A percentile compares a stretch with the other conserved stretches of the same genome.
phyloP scores from a whole-genome alignment of 148 eudicot genomes.

The Silene latifolia region DNA sequence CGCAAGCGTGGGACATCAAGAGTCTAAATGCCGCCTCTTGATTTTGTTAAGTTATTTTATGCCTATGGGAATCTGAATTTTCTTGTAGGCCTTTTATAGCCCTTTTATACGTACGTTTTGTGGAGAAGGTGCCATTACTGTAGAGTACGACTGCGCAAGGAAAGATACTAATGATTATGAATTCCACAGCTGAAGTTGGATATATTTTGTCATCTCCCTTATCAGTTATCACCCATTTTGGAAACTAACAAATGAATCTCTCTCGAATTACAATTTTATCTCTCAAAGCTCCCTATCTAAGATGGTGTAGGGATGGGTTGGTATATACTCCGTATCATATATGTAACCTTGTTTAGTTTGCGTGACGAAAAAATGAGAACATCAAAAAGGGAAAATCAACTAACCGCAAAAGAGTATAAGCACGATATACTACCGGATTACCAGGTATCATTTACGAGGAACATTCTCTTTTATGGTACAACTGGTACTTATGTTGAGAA shows the following conservation, averaged over 20 bases:
- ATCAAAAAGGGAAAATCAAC: no score
- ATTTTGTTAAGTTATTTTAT: slow-evolving; percentile 5
- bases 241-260: not conserved
- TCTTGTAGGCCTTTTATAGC: slow-evolving; percentile 5
- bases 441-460: no score
- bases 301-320: no score
- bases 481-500: no score
- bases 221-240: no score
- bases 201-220: no score
- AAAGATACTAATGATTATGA: not conserved
- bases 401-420: no score
- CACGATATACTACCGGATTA: no score
- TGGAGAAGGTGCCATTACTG: not conserved
- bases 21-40: slow-evolving; percentile 29
- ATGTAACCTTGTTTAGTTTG: not conserved
- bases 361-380: not conserved
- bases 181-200: not conserved
- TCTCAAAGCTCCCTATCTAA: not conserved
- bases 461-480: no score
- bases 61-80: slow-evolving; percentile 1
- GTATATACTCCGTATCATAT: not conserved
- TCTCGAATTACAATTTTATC: not conserved
- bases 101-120: not conserved
- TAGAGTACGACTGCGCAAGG: slow-evolving; percentile 10
- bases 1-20: slow-evolving; percentile 62